Conservation (phyloP, 1,284 basidiomycete genomes). For the Caloboletus firmus region DNA sequence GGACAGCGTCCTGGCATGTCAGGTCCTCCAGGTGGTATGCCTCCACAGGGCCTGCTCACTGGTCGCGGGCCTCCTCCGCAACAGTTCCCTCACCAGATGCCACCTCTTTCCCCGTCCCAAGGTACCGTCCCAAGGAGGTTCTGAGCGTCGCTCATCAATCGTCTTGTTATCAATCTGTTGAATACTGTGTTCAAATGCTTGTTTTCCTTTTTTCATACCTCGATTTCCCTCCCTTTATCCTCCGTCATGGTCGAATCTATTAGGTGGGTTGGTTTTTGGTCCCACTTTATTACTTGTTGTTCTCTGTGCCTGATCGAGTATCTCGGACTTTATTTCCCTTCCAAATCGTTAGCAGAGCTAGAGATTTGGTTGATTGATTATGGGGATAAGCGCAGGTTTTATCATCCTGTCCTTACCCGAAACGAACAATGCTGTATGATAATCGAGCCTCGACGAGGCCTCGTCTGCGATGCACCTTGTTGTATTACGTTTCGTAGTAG, state of each 20-base stretch:
- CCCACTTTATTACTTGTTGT: not conserved
- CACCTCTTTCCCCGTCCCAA: conserved; percentile 27
- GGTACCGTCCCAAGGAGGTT: conserved; percentile 27
- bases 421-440: conserved; percentile 26
- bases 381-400: not conserved
- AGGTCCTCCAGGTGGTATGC: conserved; percentile 21
- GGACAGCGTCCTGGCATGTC: conserved; percentile 32
- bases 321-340: conserved; percentile 9
- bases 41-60: conserved; percentile 22
- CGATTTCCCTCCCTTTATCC: conserved; percentile 1
- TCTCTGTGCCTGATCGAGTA: conserved; percentile 4
- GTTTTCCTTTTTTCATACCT: conserved; percentile 10
- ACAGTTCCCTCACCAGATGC: conserved; percentile 37
- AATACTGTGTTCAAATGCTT: conserved; percentile 19
- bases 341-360: conserved; percentile 16
- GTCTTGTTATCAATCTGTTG: conserved; percentile 12
- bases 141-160: conserved; percentile 14
- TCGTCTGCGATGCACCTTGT: not conserved
- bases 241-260: conserved; percentile 14
- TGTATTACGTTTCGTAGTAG: conserved; percentile 5
- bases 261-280: conserved; percentile 16
- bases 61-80: conserved; percentile 41
- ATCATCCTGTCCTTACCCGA: not conserved
- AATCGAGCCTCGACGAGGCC: not conserved
- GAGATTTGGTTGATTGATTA: conserved; percentile 8